Base-by-base conservation (phyloP, 2,329 filamentous ascomycete species). In the Myriosclerotinia curreyana region DNA sequence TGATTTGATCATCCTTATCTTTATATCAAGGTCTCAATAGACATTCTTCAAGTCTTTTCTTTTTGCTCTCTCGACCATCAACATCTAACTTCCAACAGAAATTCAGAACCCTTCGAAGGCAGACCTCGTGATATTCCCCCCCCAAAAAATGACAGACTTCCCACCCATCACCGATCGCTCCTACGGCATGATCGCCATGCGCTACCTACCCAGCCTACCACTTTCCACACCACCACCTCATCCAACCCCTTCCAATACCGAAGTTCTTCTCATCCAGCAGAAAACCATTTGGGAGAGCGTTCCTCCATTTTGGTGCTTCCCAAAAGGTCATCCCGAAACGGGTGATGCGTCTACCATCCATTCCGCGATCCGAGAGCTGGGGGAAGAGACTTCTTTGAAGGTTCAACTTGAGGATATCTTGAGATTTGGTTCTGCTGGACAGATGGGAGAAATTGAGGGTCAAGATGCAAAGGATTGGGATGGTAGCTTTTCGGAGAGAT, bases 191-290 rank as follows among this genome's bases (percentile, higher is more conserved):
- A 66, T 70, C 20, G 17, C 67, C 28, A 49, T 66, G n/a, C 65
- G 66, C 40, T 62, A 60, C 53, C n/a, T 52, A 53, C 56, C 66
- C 11, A 8, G 25, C 46, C 48, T 66, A 7, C 1, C 22, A n/a
- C 20, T 36, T 17, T 38, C 60, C 20, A 36, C 34, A 36, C 63
- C 63, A 12, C 60, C 38, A 25, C 63, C 49, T 22, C 40, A 34
- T 25, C 61, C 56, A 9, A 58, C 55, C 42, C 58, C 64, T 20
- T 49, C 38, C n/a, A 70, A 65, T 22, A 65, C 66, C 6, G 52
- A 68, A 62, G 46, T 69, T 51, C 66, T 69, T 28, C 66, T 69
- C 60, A 69, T 69, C 54, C 51, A 55, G 3, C 67, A 69, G 58
- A 66, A 62, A 38, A 67, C 68, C 11, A 34, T 58, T 20, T 36